Evolutionary conservation across 352 stramenopile species (phyloP), one percentile per base, ranked within the genome.

Genomic region (Lagenidium giganteum): DNA sequence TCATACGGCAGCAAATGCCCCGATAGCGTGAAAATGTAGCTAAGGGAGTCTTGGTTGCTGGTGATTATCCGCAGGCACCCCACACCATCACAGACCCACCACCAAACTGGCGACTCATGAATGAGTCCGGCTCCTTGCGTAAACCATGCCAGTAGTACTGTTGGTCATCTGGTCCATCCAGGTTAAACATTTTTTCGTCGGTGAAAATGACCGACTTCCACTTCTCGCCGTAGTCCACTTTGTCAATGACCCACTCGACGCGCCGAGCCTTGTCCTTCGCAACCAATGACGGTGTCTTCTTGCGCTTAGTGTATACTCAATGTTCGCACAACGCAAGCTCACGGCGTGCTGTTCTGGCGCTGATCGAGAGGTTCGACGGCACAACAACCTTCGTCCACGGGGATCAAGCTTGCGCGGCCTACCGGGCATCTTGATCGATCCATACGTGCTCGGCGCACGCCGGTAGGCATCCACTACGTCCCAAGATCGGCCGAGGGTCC

Each of bases 151-250:
- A 81, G 25, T 63, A 67, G 11, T 45, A 11, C 23, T 67, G 44
- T 6, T 51, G 57, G 1, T 58, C 54, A 18, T 80, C 64, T 2
- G 54, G 57, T 0, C 61, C 64, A n/a, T 76, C 64, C 4, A 68
- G 33, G 30, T 67, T 73, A 25, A 51, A 73, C 24, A 64, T 70
- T 42, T 70, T 70, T 22, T 73, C 57, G 13, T 80, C 57, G 0
- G 60, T 69, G 30, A 70, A 74, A 41, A 74, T 57, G 13, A 61
- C 50, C 29, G 26, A 11, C 13, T 55, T 21, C 59, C 64, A 74
- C 16, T 45, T n/a, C 1, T 46, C 26, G 21, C 32, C 18, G 0
- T 14, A 7, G 26, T 48, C 2, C 25, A 66, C 12, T 37, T 57
- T 55, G 0, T 20, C 32, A 7, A 30, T 12, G 1, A 42, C 39